Percentiles rank a stretch among this genome's conserved stretches.
These are phyloP conservation scores for Penicillium verrucosum DNA, from an alignment of 2,329 filamentous ascomycete genomes.

Conservation along the genomic window DNA sequence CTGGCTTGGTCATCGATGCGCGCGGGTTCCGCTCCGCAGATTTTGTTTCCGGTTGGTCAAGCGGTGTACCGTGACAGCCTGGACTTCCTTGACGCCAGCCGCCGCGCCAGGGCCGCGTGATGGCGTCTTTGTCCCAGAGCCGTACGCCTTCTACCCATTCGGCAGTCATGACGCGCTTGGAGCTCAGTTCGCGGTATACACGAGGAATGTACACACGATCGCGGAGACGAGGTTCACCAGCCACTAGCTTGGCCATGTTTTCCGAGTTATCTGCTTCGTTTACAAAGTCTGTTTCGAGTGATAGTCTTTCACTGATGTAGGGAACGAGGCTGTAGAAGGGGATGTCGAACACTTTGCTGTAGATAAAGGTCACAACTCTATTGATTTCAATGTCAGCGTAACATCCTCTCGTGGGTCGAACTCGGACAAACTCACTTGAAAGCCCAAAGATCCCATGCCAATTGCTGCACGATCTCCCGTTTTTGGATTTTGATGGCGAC, in stretches of 20 bases:
- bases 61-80: constrained; percentile 65
- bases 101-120: constrained; percentile 74
- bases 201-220: constrained; percentile 84
- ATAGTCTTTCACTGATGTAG: constrained; percentile 86
- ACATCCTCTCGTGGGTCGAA: background rate
- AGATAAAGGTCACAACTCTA: constrained; percentile 74
- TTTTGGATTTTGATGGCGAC: constrained; percentile 97
- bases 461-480: constrained; percentile 84
- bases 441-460: constrained; percentile 92
- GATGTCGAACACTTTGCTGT: constrained; percentile 87
- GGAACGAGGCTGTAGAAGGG: constrained; percentile 87
- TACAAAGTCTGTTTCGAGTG: constrained; percentile 89
- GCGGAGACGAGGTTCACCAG: constrained; percentile 69
- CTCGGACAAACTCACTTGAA: constrained; percentile 64
- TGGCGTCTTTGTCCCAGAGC: constrained; percentile 84
- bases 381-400: constrained; percentile 14
- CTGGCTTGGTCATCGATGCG: constrained; percentile 67
- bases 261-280: constrained; percentile 88
- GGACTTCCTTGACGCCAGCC: constrained; percentile 73
- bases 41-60: constrained; percentile 52
- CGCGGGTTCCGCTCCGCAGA: constrained; percentile 36
- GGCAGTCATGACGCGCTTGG: constrained; percentile 80
- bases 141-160: constrained; percentile 97
- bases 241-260: constrained; percentile 74
- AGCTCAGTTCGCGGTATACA: constrained; percentile 78